Evolutionary conservation across 345 rosid species (phyloP).

Genomic region (Linum trigynum): DNA sequence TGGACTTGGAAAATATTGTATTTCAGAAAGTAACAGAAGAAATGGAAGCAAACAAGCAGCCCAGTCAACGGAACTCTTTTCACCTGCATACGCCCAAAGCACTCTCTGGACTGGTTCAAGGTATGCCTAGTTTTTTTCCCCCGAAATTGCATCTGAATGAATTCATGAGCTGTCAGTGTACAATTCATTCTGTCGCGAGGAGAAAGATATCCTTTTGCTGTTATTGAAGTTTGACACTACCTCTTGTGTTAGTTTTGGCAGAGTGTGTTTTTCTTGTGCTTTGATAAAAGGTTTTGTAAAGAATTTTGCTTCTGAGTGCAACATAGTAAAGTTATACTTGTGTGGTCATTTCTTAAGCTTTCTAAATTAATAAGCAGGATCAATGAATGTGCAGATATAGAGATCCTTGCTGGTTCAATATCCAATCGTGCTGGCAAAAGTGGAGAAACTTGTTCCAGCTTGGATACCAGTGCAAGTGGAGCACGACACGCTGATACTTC

Average conservation of each 20-base stretch:
- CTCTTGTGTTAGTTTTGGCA: not conserved
- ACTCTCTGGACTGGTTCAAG: constrained; percentile 61
- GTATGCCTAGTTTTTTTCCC: constrained; percentile 27
- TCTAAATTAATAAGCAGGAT: constrained; percentile 8
- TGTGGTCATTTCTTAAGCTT: not conserved
- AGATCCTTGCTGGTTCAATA: constrained; percentile 36
- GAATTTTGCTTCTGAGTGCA: not conserved
- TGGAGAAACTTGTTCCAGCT: constrained; percentile 34
- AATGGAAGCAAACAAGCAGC: constrained; percentile 56
- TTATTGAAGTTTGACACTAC: not conserved
- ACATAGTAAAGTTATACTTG: not conserved
- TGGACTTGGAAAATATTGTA: constrained; percentile 78
- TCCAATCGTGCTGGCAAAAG: constrained; percentile 32
- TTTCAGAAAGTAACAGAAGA: constrained; percentile 60
- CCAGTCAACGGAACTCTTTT: constrained; percentile 54
- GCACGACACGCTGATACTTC: constrained; percentile 24
- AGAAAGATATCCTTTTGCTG: not conserved
- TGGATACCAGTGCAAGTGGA: constrained; percentile 29
- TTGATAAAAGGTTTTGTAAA: not conserved
- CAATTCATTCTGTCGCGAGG: not conserved
- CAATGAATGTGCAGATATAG: constrained; percentile 45
- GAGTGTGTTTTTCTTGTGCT: not conserved
- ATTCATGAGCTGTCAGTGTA: not conserved
- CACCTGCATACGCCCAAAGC: constrained; percentile 72
- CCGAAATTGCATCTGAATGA: not conserved